Evolutionary conservation across 2,329 filamentous ascomycete species (phyloP).

Genomic region (Aspergillus tanneri): DNA sequence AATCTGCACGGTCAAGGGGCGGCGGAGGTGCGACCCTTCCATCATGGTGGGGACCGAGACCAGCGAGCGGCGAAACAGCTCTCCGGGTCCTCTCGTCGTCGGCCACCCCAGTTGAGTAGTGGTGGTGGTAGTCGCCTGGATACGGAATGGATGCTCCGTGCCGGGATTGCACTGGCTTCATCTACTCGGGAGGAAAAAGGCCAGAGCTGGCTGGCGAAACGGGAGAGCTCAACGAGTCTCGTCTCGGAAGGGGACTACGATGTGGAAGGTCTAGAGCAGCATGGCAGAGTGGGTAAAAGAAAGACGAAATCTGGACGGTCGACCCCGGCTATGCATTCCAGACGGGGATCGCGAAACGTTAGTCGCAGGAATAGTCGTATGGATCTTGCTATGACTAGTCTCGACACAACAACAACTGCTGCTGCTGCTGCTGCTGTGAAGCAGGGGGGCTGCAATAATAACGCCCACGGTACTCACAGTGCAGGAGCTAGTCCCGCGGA

Average conservation of each 20-base stretch:
- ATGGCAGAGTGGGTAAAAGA: slow-evolving; percentile 26
- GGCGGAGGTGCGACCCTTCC: slow-evolving; percentile 25
- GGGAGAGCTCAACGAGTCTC: slow-evolving; percentile 57
- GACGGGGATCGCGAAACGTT: slow-evolving; percentile 31
- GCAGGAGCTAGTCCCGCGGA: slow-evolving; percentile 11
- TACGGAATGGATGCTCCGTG: slow-evolving; percentile 60
- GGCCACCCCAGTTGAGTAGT: too few species aligned
- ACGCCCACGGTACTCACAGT: not conserved
- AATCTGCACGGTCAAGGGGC: slow-evolving; percentile 31
- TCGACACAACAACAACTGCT: slow-evolving; percentile 14
- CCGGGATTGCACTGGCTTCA: slow-evolving; percentile 57
- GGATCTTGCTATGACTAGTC: slow-evolving; percentile 19
- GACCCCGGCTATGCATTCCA: slow-evolving; percentile 34
- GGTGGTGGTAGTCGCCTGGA: slow-evolving; percentile 30
- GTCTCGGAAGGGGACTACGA: slow-evolving; percentile 40
- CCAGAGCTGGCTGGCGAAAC: slow-evolving; percentile 60
- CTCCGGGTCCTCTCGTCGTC: too few species aligned
- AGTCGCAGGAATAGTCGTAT: slow-evolving; percentile 34
- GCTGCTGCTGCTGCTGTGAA: not conserved
- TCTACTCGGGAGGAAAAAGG: slow-evolving; percentile 61
- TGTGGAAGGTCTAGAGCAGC: slow-evolving; percentile 27
- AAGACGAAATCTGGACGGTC: slow-evolving; percentile 37
- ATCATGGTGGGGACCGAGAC: slow-evolving; percentile 15
- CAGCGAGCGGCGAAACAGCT: too few species aligned
- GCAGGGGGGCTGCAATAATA: not conserved